These are phyloP conservation scores for Echeveria elegans DNA, from an alignment of 164 flowering plant genomes.

Conservation along the genomic window DNA sequence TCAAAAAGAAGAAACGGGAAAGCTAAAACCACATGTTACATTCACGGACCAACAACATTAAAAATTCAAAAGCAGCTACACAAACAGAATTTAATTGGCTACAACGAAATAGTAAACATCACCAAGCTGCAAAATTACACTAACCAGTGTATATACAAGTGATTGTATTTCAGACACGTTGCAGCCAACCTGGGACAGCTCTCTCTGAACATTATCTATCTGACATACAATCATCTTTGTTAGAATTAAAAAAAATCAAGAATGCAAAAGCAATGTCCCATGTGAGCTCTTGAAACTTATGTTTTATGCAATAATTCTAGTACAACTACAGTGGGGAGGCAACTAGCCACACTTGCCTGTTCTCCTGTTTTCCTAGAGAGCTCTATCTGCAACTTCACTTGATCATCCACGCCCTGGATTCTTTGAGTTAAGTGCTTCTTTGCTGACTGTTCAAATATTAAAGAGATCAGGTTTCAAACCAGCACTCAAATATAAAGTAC, in stretches of 20 bases:
- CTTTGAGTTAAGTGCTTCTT: constrained; percentile 82
- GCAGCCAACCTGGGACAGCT: constrained; percentile 7
- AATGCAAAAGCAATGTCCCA: no score
- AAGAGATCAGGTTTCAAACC: background rate
- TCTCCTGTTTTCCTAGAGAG: constrained; percentile 42
- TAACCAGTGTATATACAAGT: constrained; percentile 2
- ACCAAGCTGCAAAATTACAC: background rate
- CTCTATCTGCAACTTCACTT: constrained; percentile 68
- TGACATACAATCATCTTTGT: background rate
- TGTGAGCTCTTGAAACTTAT: background rate
- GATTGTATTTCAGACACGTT: constrained; percentile 4
- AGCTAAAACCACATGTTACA: no score
- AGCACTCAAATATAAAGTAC: background rate
- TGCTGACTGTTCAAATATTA: constrained; percentile 13
- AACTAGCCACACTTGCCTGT: constrained; percentile 26
- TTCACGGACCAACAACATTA: no score
- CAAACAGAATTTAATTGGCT: no score
- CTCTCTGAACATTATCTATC: constrained; percentile 6
- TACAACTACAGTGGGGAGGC: background rate
- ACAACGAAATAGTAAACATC: background rate
- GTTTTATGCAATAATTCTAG: background rate
- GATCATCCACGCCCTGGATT: constrained; percentile 69
- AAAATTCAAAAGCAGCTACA: no score
- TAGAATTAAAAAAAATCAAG: background rate
- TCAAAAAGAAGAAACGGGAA: no score